Base-by-base conservation (phyloP, 768 basidiomycete species). In the Suillus brevipes region DNA sequence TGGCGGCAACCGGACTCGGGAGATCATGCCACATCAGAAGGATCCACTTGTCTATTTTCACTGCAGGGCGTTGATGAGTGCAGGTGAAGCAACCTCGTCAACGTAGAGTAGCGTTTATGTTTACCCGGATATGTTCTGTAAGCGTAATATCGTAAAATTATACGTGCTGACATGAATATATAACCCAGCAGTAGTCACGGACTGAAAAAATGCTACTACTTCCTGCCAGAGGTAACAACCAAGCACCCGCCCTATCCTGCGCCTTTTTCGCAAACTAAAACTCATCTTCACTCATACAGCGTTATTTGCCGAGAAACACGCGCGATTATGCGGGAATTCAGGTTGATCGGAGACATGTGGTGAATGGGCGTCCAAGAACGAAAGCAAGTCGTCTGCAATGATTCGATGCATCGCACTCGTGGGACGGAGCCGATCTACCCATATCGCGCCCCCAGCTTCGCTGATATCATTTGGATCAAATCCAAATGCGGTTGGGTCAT, bases 381-480 rank as follows among this genome's bases (percentile, higher is more conserved):
- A 58, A 28, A 58, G 1, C 25, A 69, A 25, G 31, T 68, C 69
- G 9, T 66, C 55, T 40, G 69, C 68, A 47, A 70, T 67, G 45
- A 70, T 57, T 37, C 64, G 62, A 63, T 70, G 69, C 63, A 70
- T 66, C 58, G 58, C 52, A 23, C 40, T 61, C 7, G 69, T 67
- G 13, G 69, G 69, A 60, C 69, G 69, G 1, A 70, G 36, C 12
- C 57, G 37, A 58, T 69, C 68, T 34, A 58, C 56, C 68, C 68
- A 69, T 34, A 69, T 69, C 6, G 34, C 38, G 28, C 85, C 83
- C 0, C 82, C 83, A 65, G 82, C 77, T 0, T 65, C 63, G 2
- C 9, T 18, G 57, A 20, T 40, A 25, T 58, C 57, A 18, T 14
- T 20, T 9, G 8, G 16, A 62, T 59, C 59, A 43, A 61, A 62